Base-by-base conservation (phyloP, 257 asterid species). In the Phtheirospermum japonicum region DNA sequence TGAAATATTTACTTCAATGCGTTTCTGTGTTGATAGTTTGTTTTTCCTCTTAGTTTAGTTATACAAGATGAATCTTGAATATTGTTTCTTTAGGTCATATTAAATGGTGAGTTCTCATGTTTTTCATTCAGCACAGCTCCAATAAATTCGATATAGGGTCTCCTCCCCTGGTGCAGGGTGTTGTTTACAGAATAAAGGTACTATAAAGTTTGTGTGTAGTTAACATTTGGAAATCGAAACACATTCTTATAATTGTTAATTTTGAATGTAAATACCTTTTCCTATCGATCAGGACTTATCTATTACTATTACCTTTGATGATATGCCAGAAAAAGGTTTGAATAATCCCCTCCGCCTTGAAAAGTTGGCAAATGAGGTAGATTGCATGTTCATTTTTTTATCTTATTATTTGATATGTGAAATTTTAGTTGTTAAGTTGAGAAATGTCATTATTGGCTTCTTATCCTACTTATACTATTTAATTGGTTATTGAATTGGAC, bases 121-220 rank as follows among this genome's bases (percentile, higher is more conserved):
- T n/a, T n/a, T n/a, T n/a, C n/a, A n/a, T n/a, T n/a, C n/a, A n/a
- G n/a, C n/a, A n/a, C n/a, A n/a, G n/a, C n/a, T n/a, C n/a, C n/a
- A 92, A 89, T 79, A 92, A 89, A 77, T 94, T 96, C 62, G 99
- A 89, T 73, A 73, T 81, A 55, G 85, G 91, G 70, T 85, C 92
- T 66, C 88, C 96, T 66, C 77, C 97, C 42, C 96, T 89, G 28
- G 99, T 96, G 63, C 97, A 92, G 79, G 99, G 99, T 63, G 86
- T 87, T 61, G 96, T 92, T 78, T 89, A 86, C 80, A 80, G 96
- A 50, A 76, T 92, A 76, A 92, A 85, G 98, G 98, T 92, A 75
- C 53, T 52, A 18, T 52, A 33, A 39, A 64, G 42, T 48, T 61
- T 20, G 28, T 51, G 56, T 39, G 58, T 30, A 19, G 16, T 50